These are phyloP conservation scores for Raphanus sativus DNA, from an alignment of 345 rosid genomes.

Conservation along the genomic window DNA sequence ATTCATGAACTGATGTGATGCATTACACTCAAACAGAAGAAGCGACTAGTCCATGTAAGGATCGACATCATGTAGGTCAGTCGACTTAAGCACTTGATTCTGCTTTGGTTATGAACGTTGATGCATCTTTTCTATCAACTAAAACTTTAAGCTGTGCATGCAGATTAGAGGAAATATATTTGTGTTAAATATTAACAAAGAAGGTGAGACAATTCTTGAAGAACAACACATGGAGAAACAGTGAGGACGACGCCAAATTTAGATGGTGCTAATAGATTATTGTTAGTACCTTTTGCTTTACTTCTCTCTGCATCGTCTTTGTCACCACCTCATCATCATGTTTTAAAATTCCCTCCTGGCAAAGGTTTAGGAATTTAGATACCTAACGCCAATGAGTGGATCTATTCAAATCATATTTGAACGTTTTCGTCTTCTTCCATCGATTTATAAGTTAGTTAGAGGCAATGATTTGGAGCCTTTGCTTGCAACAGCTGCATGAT, in stretches of 20 bases:
- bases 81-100: conserved; percentile 47
- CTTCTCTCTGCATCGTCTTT: conserved; percentile 11
- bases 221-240: conserved; percentile 33
- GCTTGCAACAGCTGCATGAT: conserved; percentile 18
- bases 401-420: conserved; percentile 9
- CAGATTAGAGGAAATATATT: conserved; percentile 63
- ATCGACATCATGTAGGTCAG: conserved; percentile 47
- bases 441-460: not conserved
- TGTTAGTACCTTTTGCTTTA: not conserved
- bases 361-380: not conserved
- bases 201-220: conserved; percentile 48
- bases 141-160: conserved; percentile 33
- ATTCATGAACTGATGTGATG: not conserved
- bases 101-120: not conserved
- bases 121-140: not conserved
- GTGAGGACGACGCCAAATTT: conserved; percentile 35
- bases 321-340: conserved; percentile 4
- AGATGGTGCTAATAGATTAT: conserved; percentile 44
- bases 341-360: not conserved
- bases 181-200: conserved; percentile 55
- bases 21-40: not conserved
- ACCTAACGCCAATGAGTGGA: conserved; percentile 16
- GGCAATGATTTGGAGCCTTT: conserved; percentile 17
- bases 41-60: not conserved
- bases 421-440: conserved; percentile 16